Evolutionary conservation across 75 land plant genomes (phyloP), one percentile per base, ranked within the genome.

Genomic region (Pinus taeda): DNA sequence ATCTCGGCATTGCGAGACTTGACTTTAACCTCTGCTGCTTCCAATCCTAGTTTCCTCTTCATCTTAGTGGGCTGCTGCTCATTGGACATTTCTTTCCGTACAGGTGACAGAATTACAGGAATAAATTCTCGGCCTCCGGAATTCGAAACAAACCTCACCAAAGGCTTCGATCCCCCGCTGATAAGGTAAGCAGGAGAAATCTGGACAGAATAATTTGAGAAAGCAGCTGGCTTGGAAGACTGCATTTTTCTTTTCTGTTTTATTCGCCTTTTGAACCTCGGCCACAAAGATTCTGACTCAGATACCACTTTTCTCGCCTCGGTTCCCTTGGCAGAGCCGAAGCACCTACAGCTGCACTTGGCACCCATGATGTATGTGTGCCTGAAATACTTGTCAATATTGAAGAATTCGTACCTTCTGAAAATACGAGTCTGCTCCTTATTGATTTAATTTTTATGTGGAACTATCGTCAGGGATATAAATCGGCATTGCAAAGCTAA

Each of bases 321-420:
- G 4, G 22, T 20, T n/a, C n/a, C 71, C 71, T 36, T 65, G 69
- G 69, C 37, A 18, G 77, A 75, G 77, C 77, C 22, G 71, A 61
- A 60, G 53, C 72, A 60, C 42, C 39, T 67, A n/a, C n/a, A 69
- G 4, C 75, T 37, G 77, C 49, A 66, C 4, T 74, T 57, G 63
- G 21, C 15, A 58, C 55, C 74, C 39, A 39, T 69, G 71, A 20
- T 69, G 71, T 20, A 11, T 39, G 53, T n/a, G 11, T 20, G 11
- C 3, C 42, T 37, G 12, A 49, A 49, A 5, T 20, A 17, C 9
- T 6, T 37, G 20, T 15, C 45, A 30, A 11, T 37, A n/a, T 26
- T 2, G 26, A 3, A 21, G 11, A 13, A 13, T 14, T 14, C 36
- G 14, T 14, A 30, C 18, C 17, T 36, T 37, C 4, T 39, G 42